A percentile compares a stretch with the other conserved stretches of the same genome.
Conservation (phyloP, 768 basidiomycete species). For the Antrodiella citrinella region DNA sequence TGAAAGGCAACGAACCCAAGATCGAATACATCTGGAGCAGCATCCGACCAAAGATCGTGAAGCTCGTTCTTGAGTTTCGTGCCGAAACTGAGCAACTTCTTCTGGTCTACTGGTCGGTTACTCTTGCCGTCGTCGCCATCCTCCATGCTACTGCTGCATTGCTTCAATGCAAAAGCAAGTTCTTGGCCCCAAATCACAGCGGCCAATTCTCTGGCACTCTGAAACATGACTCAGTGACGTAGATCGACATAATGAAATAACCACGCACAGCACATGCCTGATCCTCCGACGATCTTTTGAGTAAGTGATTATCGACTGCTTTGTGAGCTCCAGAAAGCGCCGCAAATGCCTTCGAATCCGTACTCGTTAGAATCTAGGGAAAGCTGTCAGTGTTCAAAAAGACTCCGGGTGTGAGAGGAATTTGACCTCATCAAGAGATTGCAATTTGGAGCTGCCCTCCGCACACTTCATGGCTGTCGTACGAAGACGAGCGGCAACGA, state of each 20-base stretch:
- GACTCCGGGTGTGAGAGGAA: no score
- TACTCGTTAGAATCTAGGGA: background rate
- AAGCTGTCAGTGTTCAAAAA: background rate
- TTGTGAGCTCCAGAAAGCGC: conserved; percentile 54
- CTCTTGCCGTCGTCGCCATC: conserved; percentile 27
- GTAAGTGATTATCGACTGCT: conserved; percentile 58
- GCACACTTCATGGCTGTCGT: conserved; percentile 39
- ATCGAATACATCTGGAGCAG: conserved; percentile 69
- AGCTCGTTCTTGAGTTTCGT: conserved; percentile 54
- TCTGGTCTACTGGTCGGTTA: conserved; percentile 24
- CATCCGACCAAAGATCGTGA: conserved; percentile 66
- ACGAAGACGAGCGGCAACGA: conserved; percentile 81
- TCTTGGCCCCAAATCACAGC: conserved; percentile 80
- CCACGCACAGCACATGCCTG: conserved; percentile 69
- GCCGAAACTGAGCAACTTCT: conserved; percentile 41
- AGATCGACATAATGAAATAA: background rate
- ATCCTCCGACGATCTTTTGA: conserved; percentile 66
- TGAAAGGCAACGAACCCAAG: conserved; percentile 49
- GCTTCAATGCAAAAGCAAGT: conserved; percentile 59
- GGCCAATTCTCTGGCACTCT: conserved; percentile 83
- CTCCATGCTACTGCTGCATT: conserved; percentile 43
- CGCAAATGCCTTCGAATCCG: conserved; percentile 29
- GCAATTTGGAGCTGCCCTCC: conserved; percentile 21
- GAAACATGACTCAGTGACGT: no score
- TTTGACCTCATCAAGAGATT: conserved; percentile 66